Percentiles rank a stretch among this genome's conserved stretches.
phyloP scores from a whole-genome alignment of 2,329 filamentous ascomycete species.

The Fusarium duplospermum region DNA sequence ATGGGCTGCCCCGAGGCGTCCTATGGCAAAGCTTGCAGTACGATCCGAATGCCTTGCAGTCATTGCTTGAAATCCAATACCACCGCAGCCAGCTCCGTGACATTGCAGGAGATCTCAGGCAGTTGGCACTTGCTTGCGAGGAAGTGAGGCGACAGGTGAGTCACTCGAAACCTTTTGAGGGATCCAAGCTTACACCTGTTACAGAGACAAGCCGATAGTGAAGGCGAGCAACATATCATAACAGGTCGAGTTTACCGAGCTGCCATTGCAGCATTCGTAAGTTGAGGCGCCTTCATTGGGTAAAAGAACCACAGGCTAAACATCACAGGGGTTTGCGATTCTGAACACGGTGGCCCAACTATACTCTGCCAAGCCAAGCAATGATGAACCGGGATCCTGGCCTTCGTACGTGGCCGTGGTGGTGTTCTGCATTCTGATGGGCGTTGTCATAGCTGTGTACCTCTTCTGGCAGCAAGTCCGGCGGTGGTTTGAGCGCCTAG shows the following conservation, averaged over 20 bases:
- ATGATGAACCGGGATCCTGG: neutral
- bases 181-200: neutral
- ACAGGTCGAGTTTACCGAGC: neutral
- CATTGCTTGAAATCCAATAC: no score
- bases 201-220: neutral
- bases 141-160: neutral
- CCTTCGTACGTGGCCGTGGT: neutral
- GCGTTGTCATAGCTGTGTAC: neutral
- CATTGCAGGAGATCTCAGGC: neutral
- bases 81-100: no score
- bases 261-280: neutral
- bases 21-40: constrained; percentile 5
- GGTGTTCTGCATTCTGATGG: neutral
- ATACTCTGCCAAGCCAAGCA: neutral
- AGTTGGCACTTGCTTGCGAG: neutral
- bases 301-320: neutral
- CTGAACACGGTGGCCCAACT: neutral
- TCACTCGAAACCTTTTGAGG: fast-evolving
- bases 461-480: neutral
- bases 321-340: neutral
- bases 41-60: neutral
- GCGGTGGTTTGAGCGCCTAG: neutral
- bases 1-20: constrained; percentile 4
- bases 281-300: fast-evolving
- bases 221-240: neutral